A percentile compares a stretch with the other conserved stretches of the same genome.
phyloP scores from a whole-genome alignment of 495 filamentous ascomycete species.

The Trichodelitschia bisporula region DNA sequence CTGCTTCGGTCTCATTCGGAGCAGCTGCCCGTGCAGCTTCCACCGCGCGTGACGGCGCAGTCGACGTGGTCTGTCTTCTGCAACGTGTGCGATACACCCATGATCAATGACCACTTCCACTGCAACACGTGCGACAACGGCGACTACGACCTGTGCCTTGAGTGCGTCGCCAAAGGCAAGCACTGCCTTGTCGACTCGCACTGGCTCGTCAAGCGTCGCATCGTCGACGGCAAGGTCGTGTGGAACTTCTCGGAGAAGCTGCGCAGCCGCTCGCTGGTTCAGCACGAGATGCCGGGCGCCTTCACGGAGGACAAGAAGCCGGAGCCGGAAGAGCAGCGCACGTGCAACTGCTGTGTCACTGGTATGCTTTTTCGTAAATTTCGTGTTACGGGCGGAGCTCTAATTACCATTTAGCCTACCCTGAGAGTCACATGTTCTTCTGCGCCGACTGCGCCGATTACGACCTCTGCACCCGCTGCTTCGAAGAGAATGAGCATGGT shows the following conservation, averaged over 20 bases:
- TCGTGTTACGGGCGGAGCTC: too few species aligned
- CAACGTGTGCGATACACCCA: constrained; percentile 61
- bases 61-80: constrained; percentile 52
- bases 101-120: constrained; percentile 72
- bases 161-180: constrained; percentile 49
- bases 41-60: constrained; percentile 13
- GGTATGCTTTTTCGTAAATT: constrained; percentile 29
- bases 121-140: constrained; percentile 81
- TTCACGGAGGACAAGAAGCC: constrained; percentile 17
- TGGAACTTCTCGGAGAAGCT: constrained; percentile 66
- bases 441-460: constrained; percentile 73
- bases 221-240: constrained; percentile 53
- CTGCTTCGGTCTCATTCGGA: too few species aligned
- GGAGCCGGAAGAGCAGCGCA: constrained; percentile 25
- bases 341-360: constrained; percentile 78
- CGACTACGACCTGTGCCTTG: constrained; percentile 79
- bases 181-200: constrained; percentile 55
- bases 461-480: constrained; percentile 72
- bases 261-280: constrained; percentile 15
- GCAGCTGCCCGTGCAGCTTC: constrained; percentile 4
- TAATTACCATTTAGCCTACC: constrained; percentile 27
- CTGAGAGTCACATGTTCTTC: constrained; percentile 47
- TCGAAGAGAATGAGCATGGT: constrained; percentile 52
- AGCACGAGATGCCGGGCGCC: constrained; percentile 20
- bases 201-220: constrained; percentile 80